Conservation (phyloP, 768 basidiomycete species). For the Neoboletus subvelutipes region DNA sequence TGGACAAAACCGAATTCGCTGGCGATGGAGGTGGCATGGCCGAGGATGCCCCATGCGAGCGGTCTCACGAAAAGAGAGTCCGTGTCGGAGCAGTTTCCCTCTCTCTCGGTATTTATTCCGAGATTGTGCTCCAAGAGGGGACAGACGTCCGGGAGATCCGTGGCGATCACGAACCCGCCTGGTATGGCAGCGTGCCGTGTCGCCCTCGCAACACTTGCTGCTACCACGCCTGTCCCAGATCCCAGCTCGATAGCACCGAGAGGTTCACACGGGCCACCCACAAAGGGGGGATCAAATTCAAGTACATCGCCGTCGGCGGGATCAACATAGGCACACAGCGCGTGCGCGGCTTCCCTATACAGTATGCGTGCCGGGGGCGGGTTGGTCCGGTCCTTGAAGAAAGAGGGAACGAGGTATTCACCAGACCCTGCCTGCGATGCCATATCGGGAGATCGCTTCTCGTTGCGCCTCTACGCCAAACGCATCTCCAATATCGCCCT, state of each 20-base stretch:
- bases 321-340: constrained; percentile 54
- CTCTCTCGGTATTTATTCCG: background rate
- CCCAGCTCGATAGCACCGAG: constrained; percentile 70
- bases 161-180: constrained; percentile 45
- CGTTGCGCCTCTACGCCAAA: constrained; percentile 45
- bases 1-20: constrained; percentile 34
- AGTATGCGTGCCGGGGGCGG: background rate
- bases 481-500: background rate
- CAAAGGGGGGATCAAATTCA: constrained; percentile 58
- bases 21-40: constrained; percentile 43
- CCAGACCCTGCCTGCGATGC: constrained; percentile 88
- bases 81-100: constrained; percentile 17
- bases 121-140: constrained; percentile 47
- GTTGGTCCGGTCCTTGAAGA: constrained; percentile 11
- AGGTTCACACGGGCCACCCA: constrained; percentile 14
- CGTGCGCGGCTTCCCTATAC: constrained; percentile 72
- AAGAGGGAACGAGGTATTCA: constrained; percentile 36
- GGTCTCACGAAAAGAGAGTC: constrained; percentile 44
- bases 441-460: constrained; percentile 65
- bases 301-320: constrained; percentile 24
- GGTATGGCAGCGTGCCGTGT: constrained; percentile 26
- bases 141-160: constrained; percentile 78
- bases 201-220: constrained; percentile 44
- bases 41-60: constrained; percentile 66
- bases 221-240: constrained; percentile 71